A percentile compares a stretch with the other conserved stretches of the same genome.
Conservation (phyloP, 768 basidiomycete species). For the Dendrothele bispora region DNA sequence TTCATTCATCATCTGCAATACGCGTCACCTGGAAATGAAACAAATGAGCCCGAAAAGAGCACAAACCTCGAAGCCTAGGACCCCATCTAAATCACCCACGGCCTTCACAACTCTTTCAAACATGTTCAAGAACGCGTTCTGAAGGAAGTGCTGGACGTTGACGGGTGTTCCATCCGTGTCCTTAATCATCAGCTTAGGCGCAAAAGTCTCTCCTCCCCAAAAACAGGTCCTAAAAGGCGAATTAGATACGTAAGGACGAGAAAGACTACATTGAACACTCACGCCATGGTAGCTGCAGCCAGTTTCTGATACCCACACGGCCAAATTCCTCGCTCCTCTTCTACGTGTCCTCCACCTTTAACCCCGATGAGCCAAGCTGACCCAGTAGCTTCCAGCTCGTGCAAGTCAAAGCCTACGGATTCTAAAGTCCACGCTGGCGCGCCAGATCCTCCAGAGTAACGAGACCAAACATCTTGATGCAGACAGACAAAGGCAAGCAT, state of each 20-base stretch:
- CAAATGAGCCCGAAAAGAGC: not conserved
- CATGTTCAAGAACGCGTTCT: slow-evolving; percentile 77
- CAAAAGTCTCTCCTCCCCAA: slow-evolving; percentile 88
- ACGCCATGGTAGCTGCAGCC: slow-evolving; percentile 93
- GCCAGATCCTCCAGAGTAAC: slow-evolving; percentile 92
- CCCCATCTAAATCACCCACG: slow-evolving; percentile 72
- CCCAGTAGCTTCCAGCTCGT: slow-evolving; percentile 74
- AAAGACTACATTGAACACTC: slow-evolving; percentile 25
- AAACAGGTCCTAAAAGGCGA: slow-evolving; percentile 72
- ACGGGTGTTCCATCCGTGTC: slow-evolving; percentile 47
- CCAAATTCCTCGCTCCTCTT: slow-evolving; percentile 85
- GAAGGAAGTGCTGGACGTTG: slow-evolving; percentile 80
- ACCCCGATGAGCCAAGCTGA: slow-evolving; percentile 89
- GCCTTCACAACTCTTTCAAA: slow-evolving; percentile 66
- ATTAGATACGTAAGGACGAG: slow-evolving; percentile 7
- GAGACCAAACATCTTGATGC: slow-evolving; percentile 97
- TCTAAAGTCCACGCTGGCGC: slow-evolving; percentile 97
- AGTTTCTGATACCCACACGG: slow-evolving; percentile 94
- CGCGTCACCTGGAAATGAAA: not conserved
- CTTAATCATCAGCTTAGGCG: slow-evolving; percentile 67
- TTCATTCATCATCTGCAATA: slow-evolving; percentile 82
- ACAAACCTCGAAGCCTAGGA: slow-evolving; percentile 85
- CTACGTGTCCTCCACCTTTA: slow-evolving; percentile 70
- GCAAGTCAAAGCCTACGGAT: slow-evolving; percentile 80
- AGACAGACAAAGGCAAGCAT: slow-evolving; percentile 74